Base-by-base conservation (phyloP, 306 rosid species). In the Bauhinia variegata region DNA sequence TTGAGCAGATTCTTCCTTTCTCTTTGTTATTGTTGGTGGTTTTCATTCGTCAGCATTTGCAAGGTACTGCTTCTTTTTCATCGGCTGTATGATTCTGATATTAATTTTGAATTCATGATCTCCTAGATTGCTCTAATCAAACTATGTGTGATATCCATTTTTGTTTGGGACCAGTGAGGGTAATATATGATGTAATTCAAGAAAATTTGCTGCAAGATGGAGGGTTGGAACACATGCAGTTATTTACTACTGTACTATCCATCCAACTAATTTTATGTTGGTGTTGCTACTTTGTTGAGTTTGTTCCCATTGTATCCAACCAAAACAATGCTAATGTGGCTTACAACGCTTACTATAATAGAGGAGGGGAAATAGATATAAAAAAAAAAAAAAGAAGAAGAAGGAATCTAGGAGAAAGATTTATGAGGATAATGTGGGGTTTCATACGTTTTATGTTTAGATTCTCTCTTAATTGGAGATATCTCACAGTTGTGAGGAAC, bases 1-100 rank as follows among this genome's bases (percentile, higher is more conserved):
- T 85, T 68, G 96, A 93, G 76, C 92, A 88, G 74, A 68, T 93
- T 78, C 95, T 93, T 55, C 99, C 97, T 15, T 93, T 88, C 62
- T 84, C 87, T 28, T 63, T 93, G 54, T 82, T 93, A 65, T 56
- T 93, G 75, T 67, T 90, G 67, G 69, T 86, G 11, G 95, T 90
- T 48, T 89, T 93, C 84, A 86, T 90, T 65, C 96, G 96, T 33
- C 92, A 88, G 81, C 96, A 93, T 74, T 85, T 90, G 78, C 87
- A 83, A 86, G 97, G 98, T 93, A 77, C 50, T 49, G 5, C 31
- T 63, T 62, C 46, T 17, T 37, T 4, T 72, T 28, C 52, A 16
- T 46, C 63, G 28, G 16, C 48, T 66, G 8, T 56, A 0, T 39
- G 9, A 50, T 42, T 51, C 16, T 52, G 18, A 9, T 49, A 13